Evolutionary conservation across 2,329 filamentous ascomycete species (phyloP).

Genomic region (Xylariomycetidae sp.): DNA sequence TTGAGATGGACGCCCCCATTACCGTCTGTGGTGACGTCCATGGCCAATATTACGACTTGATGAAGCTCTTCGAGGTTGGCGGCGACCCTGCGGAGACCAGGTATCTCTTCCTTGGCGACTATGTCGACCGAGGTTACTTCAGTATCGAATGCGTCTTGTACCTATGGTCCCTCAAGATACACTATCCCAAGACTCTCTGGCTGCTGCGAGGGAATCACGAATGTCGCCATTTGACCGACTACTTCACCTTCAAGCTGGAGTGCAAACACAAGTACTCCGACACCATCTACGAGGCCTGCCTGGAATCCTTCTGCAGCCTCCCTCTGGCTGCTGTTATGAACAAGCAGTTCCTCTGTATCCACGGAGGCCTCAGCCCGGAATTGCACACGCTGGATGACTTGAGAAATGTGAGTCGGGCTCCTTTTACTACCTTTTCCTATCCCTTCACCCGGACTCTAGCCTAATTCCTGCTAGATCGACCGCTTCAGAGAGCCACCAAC

Average conservation of each 20-base stretch:
- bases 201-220: slow-evolving; percentile 96
- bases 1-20: slow-evolving; percentile 99
- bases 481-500: slow-evolving; percentile 97
- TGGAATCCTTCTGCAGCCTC: slow-evolving; percentile 94
- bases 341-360: slow-evolving; percentile 98
- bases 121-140: slow-evolving; percentile 97
- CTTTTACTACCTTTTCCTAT: too few relatives aligned
- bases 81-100: slow-evolving; percentile 94
- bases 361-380: slow-evolving; percentile 93
- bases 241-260: slow-evolving; percentile 99
- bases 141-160: slow-evolving; percentile 99
- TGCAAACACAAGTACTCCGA: slow-evolving; percentile 99
- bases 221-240: slow-evolving; percentile 97
- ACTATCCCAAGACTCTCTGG: slow-evolving; percentile 97
- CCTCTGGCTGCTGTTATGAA: slow-evolving; percentile 98
- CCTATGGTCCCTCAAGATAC: slow-evolving; percentile 97
- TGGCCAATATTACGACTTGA: slow-evolving; percentile 97
- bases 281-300: slow-evolving; percentile 91
- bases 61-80: slow-evolving; percentile 99
- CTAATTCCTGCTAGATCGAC: slow-evolving; percentile 66
- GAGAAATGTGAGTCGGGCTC: slow-evolving; percentile 69
- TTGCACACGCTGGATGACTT: slow-evolving; percentile 93
- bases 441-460: too few relatives aligned
- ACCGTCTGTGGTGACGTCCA: slow-evolving; percentile 98
- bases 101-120: slow-evolving; percentile 96